Evolutionary conservation across 192 early-diverging fungal species (phyloP).

Genomic region (Mortierella claussenii): DNA sequence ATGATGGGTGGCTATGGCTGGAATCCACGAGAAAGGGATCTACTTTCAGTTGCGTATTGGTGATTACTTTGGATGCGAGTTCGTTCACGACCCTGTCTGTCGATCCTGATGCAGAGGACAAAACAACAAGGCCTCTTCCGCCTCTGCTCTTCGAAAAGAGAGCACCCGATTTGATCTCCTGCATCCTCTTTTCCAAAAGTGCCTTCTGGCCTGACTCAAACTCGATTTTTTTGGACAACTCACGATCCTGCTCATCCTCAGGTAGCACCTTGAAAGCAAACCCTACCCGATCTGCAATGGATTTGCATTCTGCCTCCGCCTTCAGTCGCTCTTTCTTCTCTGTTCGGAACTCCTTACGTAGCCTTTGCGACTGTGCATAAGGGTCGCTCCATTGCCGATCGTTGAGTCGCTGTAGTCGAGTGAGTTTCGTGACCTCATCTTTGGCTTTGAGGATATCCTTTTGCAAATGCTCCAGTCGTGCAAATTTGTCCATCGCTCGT

Average conservation of each 20-base stretch:
- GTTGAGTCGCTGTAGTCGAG: conserved; percentile 68
- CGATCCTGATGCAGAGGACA: neutral
- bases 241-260: conserved; percentile 29
- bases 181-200: conserved; percentile 10
- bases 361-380: conserved; percentile 73
- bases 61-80: conserved; percentile 18
- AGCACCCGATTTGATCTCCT: conserved; percentile 30
- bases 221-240: conserved; percentile 10
- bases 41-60: conserved; percentile 27
- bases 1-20: neutral
- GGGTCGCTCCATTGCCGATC: conserved; percentile 85
- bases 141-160: conserved; percentile 14
- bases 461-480: conserved; percentile 68
- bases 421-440: conserved; percentile 61
- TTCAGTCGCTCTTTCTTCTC: conserved; percentile 21
- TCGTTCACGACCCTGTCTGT: conserved; percentile 10
- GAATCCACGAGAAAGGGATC: conserved; percentile 30
- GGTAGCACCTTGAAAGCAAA: conserved; percentile 33
- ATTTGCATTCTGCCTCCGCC: conserved; percentile 25
- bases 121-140: neutral
- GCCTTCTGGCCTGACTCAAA: conserved; percentile 25
- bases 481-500: conserved; percentile 30
- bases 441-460: conserved; percentile 62
- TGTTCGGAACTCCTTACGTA: conserved; percentile 77
- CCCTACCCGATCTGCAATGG: conserved; percentile 38